Evolutionary conservation across 1,139 yeast species (phyloP).

Genomic region (Scheffersomyces cryptocercus): DNA sequence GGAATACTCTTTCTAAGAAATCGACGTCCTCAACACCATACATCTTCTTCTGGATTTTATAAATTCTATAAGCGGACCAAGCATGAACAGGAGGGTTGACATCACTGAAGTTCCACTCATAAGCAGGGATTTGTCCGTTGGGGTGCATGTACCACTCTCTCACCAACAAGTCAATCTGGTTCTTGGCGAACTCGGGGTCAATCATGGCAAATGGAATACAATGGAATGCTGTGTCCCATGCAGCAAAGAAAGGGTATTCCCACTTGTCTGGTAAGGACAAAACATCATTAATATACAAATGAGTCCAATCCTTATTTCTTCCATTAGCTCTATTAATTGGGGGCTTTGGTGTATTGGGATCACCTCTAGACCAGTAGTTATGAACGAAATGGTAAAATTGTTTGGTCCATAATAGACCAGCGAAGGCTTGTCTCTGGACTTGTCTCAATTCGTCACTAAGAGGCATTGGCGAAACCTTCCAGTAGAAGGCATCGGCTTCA

Average conservation of each 20-base stretch:
- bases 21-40: slow-evolving; percentile 81
- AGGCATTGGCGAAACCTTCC: slow-evolving; percentile 87
- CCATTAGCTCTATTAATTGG: slow-evolving; percentile 80
- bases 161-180: slow-evolving; percentile 81
- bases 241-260: slow-evolving; percentile 97
- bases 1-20: slow-evolving; percentile 89
- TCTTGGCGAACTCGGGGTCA: slow-evolving; percentile 92
- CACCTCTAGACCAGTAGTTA: slow-evolving; percentile 88
- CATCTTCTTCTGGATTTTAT: slow-evolving; percentile 85
- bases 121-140: slow-evolving; percentile 97
- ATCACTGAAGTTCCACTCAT: slow-evolving; percentile 95
- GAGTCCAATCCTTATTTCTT: slow-evolving; percentile 86
- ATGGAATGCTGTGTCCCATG: slow-evolving; percentile 98
- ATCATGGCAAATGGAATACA: slow-evolving; percentile 93
- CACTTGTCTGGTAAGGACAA: slow-evolving; percentile 93
- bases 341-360: slow-evolving; percentile 76
- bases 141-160: slow-evolving; percentile 99
- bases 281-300: slow-evolving; percentile 85
- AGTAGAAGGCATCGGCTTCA: slow-evolving; percentile 93
- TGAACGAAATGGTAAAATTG: slow-evolving; percentile 90
- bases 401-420: slow-evolving; percentile 93
- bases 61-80: slow-evolving; percentile 92
- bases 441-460: slow-evolving; percentile 78
- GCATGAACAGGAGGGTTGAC: slow-evolving; percentile 98
- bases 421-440: slow-evolving; percentile 92